These are phyloP conservation scores for Histomonas meleagridis DNA, from an alignment of 208 protist species.

Conservation along the genomic window DNA sequence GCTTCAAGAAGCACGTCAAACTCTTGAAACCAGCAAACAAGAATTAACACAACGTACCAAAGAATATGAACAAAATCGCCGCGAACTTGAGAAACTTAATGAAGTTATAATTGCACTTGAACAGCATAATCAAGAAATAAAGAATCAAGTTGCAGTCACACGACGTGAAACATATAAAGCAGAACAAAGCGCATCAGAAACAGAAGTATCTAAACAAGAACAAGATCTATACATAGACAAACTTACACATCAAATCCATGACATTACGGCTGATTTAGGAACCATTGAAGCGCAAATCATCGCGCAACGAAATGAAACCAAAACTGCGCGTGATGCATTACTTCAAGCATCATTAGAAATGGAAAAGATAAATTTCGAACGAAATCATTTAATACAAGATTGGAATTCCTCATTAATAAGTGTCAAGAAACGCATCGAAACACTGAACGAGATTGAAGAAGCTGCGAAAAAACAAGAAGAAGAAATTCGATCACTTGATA, in stretches of 20 bases:
- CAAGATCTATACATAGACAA: slow-evolving; percentile 34
- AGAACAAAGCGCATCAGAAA: neutral
- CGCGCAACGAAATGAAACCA: neutral
- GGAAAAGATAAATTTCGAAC: slow-evolving; percentile 26
- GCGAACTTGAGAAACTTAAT: slow-evolving; percentile 11
- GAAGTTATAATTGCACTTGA: neutral
- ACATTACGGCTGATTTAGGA: neutral
- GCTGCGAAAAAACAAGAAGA: slow-evolving; percentile 21
- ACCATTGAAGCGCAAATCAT: neutral
- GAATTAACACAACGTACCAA: neutral
- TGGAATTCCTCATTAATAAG: neutral
- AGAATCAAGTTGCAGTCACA: neutral
- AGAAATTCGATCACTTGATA: slow-evolving; percentile 11
- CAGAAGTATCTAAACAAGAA: slow-evolving; percentile 1
- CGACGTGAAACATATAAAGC: slow-evolving; percentile 34
- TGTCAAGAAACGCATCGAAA: neutral
- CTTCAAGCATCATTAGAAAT: slow-evolving; percentile 33
- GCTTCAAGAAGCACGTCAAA: neutral
- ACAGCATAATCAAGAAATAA: slow-evolving; percentile 24
- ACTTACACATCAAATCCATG: slow-evolving; percentile 26
- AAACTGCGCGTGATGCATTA: slow-evolving; percentile 17
- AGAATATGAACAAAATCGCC: neutral
- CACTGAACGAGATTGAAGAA: neutral
- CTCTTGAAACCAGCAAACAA: neutral
- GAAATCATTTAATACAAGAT: slow-evolving; percentile 15